Percentiles rank a stretch among this genome's conserved stretches.
These are phyloP conservation scores for Podila minutissima DNA, from an alignment of 192 early-diverging fungal species.

Conservation along the genomic window DNA sequence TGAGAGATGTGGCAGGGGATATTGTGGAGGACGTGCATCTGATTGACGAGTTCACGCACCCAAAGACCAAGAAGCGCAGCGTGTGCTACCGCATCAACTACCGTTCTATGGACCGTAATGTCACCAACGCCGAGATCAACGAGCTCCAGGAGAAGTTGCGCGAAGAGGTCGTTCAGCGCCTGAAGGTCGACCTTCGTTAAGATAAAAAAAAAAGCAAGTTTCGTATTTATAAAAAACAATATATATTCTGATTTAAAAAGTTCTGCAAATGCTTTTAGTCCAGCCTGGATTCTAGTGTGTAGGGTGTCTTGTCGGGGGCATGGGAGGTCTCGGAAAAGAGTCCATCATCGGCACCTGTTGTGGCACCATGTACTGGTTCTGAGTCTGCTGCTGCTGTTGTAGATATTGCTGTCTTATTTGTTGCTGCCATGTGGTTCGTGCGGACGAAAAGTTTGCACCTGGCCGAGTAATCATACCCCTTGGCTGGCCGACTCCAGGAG, in stretches of 20 bases:
- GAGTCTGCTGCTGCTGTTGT: slow-evolving; percentile 8
- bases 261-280: too few relatives aligned
- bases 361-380: neutral
- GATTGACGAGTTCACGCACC: slow-evolving; percentile 91
- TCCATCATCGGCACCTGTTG: neutral
- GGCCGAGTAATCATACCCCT: neutral
- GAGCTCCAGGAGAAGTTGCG: slow-evolving; percentile 86
- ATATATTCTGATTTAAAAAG: too few relatives aligned
- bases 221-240: neutral
- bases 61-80: slow-evolving; percentile 84
- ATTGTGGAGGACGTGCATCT: slow-evolving; percentile 88
- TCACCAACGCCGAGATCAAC: slow-evolving; percentile 96
- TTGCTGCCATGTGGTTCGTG: slow-evolving; percentile 18
- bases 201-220: too few relatives aligned
- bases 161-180: slow-evolving; percentile 64
- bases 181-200: slow-evolving; percentile 84
- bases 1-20: slow-evolving; percentile 93
- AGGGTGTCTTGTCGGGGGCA: too few relatives aligned
- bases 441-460: slow-evolving; percentile 2
- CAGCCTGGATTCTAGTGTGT: too few relatives aligned
- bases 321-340: neutral
- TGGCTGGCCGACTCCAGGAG: neutral
- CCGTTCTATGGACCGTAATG: slow-evolving; percentile 95
- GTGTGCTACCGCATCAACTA: slow-evolving; percentile 96
- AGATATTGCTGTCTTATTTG: slow-evolving; percentile 19